phyloP scores from a whole-genome alignment of 208 protist genomes.

The Trypanosoma avium region DNA sequence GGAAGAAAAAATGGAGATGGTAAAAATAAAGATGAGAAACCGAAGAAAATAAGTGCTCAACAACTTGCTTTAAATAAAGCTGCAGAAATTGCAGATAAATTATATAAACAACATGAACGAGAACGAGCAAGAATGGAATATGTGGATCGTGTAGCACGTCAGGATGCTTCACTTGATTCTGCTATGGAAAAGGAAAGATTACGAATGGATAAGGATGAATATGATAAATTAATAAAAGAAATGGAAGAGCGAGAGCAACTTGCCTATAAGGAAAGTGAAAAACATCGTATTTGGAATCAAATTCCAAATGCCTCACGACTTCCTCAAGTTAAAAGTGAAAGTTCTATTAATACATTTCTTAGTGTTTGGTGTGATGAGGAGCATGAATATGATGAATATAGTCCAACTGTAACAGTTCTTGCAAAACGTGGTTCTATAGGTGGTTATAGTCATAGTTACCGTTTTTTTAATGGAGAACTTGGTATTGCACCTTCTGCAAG shows the following conservation, averaged over 20 bases:
- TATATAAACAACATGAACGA: constrained; percentile 85
- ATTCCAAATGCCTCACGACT: constrained; percentile 73
- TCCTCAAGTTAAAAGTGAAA: constrained; percentile 71
- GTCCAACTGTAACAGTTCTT: constrained; percentile 39
- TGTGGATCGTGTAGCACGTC: constrained; percentile 52
- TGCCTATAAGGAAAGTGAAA: constrained; percentile 72
- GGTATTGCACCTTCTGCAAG: constrained; percentile 43
- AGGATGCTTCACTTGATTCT: constrained; percentile 43
- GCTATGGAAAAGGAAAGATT: constrained; percentile 68
- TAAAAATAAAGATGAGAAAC: constrained; percentile 43
- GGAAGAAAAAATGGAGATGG: constrained; percentile 8
- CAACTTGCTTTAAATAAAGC: constrained; percentile 64
- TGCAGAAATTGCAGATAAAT: constrained; percentile 49
- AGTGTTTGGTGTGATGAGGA: constrained; percentile 70
- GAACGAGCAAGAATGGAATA: constrained; percentile 51
- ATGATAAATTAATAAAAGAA: constrained; percentile 35
- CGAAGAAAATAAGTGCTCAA: constrained; percentile 54
- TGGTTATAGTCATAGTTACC: background rate
- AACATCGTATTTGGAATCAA: constrained; percentile 71
- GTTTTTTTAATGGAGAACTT: constrained; percentile 48
- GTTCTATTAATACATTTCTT: constrained; percentile 90
- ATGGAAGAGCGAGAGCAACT: constrained; percentile 53
- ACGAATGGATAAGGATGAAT: constrained; percentile 43
- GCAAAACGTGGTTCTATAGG: constrained; percentile 4
- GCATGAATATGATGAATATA: constrained; percentile 32